Evolutionary conservation across 345 rosid genomes (phyloP), one percentile per base, ranked within the genome.

Genomic region (Hypericum androsaemum): DNA sequence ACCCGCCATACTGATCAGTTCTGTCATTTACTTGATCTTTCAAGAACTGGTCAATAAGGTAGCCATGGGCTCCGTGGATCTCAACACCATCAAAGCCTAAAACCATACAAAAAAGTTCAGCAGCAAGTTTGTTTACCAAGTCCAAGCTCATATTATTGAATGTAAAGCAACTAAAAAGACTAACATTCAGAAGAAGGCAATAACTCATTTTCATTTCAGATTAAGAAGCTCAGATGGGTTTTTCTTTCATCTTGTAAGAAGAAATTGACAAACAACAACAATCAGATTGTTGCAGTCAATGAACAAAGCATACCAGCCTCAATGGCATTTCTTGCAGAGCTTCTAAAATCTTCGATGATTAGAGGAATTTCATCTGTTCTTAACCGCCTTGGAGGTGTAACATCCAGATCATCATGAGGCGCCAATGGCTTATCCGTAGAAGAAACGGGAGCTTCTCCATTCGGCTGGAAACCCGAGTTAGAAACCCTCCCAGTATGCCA

Each of bases 21-120:
- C 49, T n/a, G 22, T 46, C 49, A 28, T 46, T 46, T 16, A 46
- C 49, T 13, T 13, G 49, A 28, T 46, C 49, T 46, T 46, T 46
- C 16, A 46, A 7, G 49, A 46, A 46, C 10, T 46, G 49, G 22
- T 46, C 49, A 28, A 46, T 46, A 9, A 46, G 22, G 49, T 46
- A 46, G 49, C 49, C 49, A 10, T 46, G 14, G 22, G 49, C 49
- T 7, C 49, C 22, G 49, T 46, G 49, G 22, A 46, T 46, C 22
- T 46, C 49, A 8, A 46, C 49, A 0, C 49, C 49, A 28, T 46
- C 49, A 10, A 46, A 46, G 14, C 49, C 49, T 22, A 1, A 22
- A 22, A 22, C 32, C 2, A 22, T 1, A 22, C 32, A 1, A 1
- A 22, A 22, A n/a, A n/a, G n/a, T n/a, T n/a, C n/a, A n/a, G n/a